Conservation (phyloP, 2,329 filamentous ascomycete species). For the Thelonectria discophora region DNA sequence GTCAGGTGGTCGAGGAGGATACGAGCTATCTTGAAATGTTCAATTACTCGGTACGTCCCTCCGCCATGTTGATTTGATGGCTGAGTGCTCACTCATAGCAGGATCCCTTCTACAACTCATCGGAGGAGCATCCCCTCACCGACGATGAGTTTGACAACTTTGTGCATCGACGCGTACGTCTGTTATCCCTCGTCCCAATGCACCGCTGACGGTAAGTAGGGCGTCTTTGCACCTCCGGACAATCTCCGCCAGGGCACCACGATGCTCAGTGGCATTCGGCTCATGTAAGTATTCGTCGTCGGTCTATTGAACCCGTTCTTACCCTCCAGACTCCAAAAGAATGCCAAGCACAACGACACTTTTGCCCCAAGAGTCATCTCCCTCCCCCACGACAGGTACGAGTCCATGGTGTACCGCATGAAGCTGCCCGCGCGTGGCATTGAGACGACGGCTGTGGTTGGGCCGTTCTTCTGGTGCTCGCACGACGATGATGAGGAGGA, state of each 20-base stretch:
- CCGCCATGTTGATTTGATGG: not conserved
- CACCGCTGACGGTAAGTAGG: conserved; percentile 48
- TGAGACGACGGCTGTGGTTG: conserved; percentile 67
- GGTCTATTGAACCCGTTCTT: not conserved
- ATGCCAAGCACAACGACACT: conserved; percentile 65
- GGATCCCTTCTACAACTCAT: conserved; percentile 60
- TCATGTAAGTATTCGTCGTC: conserved; percentile 57
- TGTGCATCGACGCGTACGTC: conserved; percentile 57
- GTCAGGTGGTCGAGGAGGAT: conserved; percentile 58
- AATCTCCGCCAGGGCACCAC: conserved; percentile 54
- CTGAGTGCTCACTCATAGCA: conserved; percentile 35
- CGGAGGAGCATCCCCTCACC: conserved; percentile 61
- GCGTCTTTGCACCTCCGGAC: conserved; percentile 59
- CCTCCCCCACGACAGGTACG: conserved; percentile 59
- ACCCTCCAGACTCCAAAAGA: conserved; percentile 60
- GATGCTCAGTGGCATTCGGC: conserved; percentile 60
- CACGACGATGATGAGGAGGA: conserved; percentile 65
- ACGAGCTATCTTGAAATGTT: conserved; percentile 67
- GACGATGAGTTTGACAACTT: conserved; percentile 68
- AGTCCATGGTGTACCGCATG: conserved; percentile 63
- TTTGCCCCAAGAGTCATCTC: conserved; percentile 66
- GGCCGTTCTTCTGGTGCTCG: conserved; percentile 70
- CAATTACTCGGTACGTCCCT: conserved; percentile 63
- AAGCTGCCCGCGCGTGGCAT: conserved; percentile 65
- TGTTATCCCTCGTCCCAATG: not conserved